Percentiles rank a stretch among this genome's conserved stretches.
Evolutionary conservation across 805 yeast genomes (phyloP).

Genomic region (Candida germanica): DNA sequence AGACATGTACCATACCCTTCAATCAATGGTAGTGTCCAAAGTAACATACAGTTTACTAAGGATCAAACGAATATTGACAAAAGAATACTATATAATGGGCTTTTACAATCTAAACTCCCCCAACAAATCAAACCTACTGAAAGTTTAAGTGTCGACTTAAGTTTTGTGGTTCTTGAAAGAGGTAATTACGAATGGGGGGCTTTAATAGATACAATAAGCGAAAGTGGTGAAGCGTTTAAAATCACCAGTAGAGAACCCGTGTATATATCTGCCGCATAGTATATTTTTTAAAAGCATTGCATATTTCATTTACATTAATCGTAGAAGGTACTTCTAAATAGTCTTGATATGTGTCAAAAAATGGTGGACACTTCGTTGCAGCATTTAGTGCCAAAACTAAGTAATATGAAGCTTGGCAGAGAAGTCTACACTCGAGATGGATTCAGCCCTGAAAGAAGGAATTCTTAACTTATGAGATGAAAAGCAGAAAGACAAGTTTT

Average conservation of each 20-base stretch:
- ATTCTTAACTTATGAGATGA: no score
- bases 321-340: background rate
- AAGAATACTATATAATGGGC: constrained; percentile 68
- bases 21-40: constrained; percentile 4
- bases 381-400: no score
- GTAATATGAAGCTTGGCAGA: no score
- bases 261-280: constrained; percentile 19
- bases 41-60: background rate
- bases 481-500: no score
- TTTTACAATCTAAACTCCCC: constrained; percentile 54
- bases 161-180: constrained; percentile 63
- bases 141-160: constrained; percentile 41
- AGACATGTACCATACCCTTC: constrained; percentile 53
- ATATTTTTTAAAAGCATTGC: no score
- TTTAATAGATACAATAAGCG: constrained; percentile 23
- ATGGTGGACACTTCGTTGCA: no score
- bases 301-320: constrained; percentile 9
- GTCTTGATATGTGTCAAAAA: no score
- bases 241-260: constrained; percentile 31
- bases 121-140: constrained; percentile 42
- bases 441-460: no score
- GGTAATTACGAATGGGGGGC: constrained; percentile 84
- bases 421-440: no score
- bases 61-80: constrained; percentile 41
- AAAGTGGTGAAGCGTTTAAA: constrained; percentile 14